Evolutionary conservation across 768 basidiomycete species (phyloP).

Genomic region (Rhizopogon roseolus): DNA sequence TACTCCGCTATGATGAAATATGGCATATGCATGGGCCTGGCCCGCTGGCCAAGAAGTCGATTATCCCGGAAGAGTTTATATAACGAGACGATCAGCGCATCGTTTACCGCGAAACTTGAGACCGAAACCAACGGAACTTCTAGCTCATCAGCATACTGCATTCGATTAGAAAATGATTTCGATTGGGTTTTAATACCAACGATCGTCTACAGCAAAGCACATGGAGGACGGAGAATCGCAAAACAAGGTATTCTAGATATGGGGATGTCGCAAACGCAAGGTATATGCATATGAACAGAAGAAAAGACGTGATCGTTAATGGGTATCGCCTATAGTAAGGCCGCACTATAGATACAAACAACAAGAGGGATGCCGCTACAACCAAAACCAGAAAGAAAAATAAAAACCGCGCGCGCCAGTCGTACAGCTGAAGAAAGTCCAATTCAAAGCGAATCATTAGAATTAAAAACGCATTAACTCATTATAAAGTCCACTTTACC

Average conservation of each 20-base stretch:
- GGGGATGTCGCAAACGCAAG: constrained; percentile 4
- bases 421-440: neutral
- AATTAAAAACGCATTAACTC: constrained; percentile 27
- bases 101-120: too few species aligned
- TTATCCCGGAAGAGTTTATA: too few species aligned
- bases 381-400: neutral
- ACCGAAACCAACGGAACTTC: too few species aligned
- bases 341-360: constrained; percentile 7
- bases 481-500: constrained; percentile 21
- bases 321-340: constrained; percentile 4
- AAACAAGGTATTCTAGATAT: constrained; percentile 16
- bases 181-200: neutral
- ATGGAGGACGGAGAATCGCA: constrained; percentile 8
- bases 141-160: neutral
- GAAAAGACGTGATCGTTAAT: neutral
- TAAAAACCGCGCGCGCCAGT: neutral
- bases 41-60: too few species aligned
- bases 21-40: too few species aligned
- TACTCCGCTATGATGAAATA: too few species aligned
- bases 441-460: constrained; percentile 19
- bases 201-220: neutral
- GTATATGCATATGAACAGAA: neutral
- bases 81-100: too few species aligned
- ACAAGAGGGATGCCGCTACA: neutral
- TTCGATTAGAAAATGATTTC: neutral